Percentiles rank a stretch among this genome's conserved stretches.
These are phyloP conservation scores for Trametes maxima DNA, from an alignment of 768 basidiomycete genomes.

Conservation along the genomic window DNA sequence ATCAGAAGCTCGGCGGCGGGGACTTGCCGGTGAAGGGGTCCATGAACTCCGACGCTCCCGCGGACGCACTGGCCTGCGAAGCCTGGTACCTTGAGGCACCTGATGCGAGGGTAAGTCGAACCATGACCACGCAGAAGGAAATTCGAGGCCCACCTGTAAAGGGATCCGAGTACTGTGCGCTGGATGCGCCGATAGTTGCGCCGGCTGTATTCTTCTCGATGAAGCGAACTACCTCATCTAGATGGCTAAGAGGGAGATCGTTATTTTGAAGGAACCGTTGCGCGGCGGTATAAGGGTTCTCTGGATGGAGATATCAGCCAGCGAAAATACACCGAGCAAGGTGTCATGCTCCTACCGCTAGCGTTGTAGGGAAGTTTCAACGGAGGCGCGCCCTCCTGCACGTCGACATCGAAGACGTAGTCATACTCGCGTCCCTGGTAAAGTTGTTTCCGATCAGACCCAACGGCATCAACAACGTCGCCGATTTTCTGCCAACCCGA, in stretches of 20 bases:
- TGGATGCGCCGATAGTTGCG: conserved; percentile 62
- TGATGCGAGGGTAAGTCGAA: conserved; percentile 10
- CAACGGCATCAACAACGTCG: conserved; percentile 93
- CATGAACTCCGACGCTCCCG: conserved; percentile 26
- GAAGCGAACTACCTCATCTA: conserved; percentile 90
- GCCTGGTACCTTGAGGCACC: conserved; percentile 40
- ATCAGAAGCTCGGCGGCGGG: not conserved
- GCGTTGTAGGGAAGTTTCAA: conserved; percentile 94
- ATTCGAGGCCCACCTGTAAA: conserved; percentile 67
- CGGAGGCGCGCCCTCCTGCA: conserved; percentile 89
- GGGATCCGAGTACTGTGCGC: conserved; percentile 77
- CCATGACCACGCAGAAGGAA: not conserved
- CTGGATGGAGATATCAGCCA: conserved; percentile 42
- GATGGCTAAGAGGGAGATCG: conserved; percentile 78
- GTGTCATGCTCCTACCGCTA: conserved; percentile 53
- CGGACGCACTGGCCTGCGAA: conserved; percentile 16
- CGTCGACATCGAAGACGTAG: conserved; percentile 99
- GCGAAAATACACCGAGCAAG: not conserved
- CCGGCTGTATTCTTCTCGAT: conserved; percentile 91
- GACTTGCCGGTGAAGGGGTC: conserved; percentile 34
- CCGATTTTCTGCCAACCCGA: conserved; percentile 91
- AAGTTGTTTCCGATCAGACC: conserved; percentile 87
- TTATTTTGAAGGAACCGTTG: conserved; percentile 84
- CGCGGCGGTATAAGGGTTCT: conserved; percentile 89
- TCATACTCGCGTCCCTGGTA: conserved; percentile 95